Conservation (phyloP, 208 protist species). For the Trichomonas tenax region DNA sequence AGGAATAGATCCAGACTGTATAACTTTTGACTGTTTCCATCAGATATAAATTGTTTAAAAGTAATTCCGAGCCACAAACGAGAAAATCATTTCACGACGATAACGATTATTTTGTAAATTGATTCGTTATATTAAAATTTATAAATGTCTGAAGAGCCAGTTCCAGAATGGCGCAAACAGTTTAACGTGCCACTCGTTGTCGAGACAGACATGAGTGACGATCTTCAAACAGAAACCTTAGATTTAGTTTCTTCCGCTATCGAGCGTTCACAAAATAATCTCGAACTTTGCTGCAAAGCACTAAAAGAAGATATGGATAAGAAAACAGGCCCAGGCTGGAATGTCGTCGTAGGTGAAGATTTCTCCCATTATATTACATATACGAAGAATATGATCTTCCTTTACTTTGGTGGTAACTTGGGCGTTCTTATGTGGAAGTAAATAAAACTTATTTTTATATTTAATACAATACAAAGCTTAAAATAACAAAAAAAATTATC, state of each 20-base stretch:
- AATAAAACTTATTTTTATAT: background rate
- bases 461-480: background rate
- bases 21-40: too few species aligned
- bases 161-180: slow-evolving; percentile 6
- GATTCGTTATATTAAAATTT: background rate
- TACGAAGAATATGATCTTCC: background rate
- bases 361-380: background rate
- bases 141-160: background rate
- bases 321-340: background rate
- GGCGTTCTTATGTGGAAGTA: slow-evolving; percentile 2
- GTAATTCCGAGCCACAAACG: too few species aligned
- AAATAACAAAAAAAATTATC: too few species aligned
- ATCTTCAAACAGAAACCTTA: background rate
- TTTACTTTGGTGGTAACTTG: background rate
- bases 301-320: slow-evolving; percentile 15
- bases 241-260: background rate
- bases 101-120: background rate
- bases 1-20: too few species aligned
- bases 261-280: background rate
- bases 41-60: too few species aligned
- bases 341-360: background rate
- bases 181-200: background rate
- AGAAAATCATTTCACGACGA: too few species aligned
- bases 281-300: background rate
- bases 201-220: background rate